These are phyloP conservation scores for Aspergillus coremiiformis DNA, from an alignment of 495 filamentous ascomycete species.

Conservation along the genomic window DNA sequence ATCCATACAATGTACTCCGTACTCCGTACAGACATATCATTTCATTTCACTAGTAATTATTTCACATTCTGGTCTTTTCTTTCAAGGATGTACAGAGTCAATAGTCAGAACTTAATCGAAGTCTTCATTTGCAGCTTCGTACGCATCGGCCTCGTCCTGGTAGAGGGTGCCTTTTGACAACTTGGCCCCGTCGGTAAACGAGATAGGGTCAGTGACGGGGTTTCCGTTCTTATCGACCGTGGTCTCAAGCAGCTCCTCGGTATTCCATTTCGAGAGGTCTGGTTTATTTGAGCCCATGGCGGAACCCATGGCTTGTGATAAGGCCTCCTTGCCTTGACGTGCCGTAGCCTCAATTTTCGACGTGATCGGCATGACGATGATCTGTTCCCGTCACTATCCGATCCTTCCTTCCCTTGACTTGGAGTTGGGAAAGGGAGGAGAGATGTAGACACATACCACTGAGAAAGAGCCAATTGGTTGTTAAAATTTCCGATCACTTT, in stretches of 20 bases:
- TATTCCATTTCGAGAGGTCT: conserved; percentile 11
- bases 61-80: not conserved
- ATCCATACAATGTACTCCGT: too few species aligned
- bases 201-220: conserved; percentile 28
- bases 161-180: conserved; percentile 13
- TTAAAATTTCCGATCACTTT: too few species aligned
- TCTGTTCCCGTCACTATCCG: not conserved
- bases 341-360: not conserved
- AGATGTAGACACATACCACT: not conserved
- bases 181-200: conserved; percentile 18
- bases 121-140: conserved; percentile 24
- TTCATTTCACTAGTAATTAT: too few species aligned
- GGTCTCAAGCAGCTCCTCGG: conserved; percentile 26
- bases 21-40: not conserved
- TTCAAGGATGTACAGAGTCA: too few species aligned
- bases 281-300: not conserved
- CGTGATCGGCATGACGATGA: conserved; percentile 16
- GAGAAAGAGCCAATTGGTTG: too few species aligned
- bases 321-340: not conserved
- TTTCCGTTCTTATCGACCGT: conserved; percentile 26
- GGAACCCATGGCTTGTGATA: not conserved
- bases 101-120: conserved; percentile 35
- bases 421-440: too few species aligned
- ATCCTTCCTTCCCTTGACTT: not conserved
- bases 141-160: conserved; percentile 23